Evolutionary conservation across 2,329 filamentous ascomycete species (phyloP).

Genomic region (Ceratocystiopsis brevicomis): DNA sequence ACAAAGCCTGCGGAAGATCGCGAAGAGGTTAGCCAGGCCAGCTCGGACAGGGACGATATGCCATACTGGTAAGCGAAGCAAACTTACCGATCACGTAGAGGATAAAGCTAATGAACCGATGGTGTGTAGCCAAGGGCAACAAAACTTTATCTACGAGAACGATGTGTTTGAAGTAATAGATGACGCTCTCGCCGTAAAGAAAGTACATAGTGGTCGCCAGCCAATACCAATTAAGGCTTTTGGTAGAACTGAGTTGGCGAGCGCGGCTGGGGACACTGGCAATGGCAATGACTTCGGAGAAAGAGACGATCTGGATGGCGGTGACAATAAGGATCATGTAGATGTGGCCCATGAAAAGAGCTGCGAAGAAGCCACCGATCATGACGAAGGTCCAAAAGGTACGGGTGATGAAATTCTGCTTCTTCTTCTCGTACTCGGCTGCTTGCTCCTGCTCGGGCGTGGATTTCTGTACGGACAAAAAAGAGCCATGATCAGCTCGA

Average conservation of each 20-base stretch:
- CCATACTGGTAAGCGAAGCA: not conserved
- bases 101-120: conserved; percentile 96
- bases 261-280: conserved; percentile 85
- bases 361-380: conserved; percentile 80
- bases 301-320: conserved; percentile 84
- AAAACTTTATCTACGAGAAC: conserved; percentile 86
- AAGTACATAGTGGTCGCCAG: conserved; percentile 99
- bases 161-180: conserved; percentile 99
- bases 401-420: conserved; percentile 89
- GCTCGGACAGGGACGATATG: not conserved
- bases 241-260: conserved; percentile 79
- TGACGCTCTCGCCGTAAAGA: conserved; percentile 93
- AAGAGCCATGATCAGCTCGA: no score
- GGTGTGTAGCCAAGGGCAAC: conserved; percentile 84
- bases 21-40: no score
- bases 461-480: conserved; percentile 19
- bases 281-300: conserved; percentile 98
- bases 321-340: conserved; percentile 92
- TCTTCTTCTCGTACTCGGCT: conserved; percentile 90
- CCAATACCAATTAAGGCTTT: conserved; percentile 98
- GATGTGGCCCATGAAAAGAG: conserved; percentile 90
- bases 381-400: conserved; percentile 97
- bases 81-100: conserved; percentile 79
- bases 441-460: conserved; percentile 22
- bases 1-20: conserved; percentile 48